These are phyloP conservation scores for Alternaria triticimaculans DNA, from an alignment of 2,329 filamentous ascomycete species.

Conservation along the genomic window DNA sequence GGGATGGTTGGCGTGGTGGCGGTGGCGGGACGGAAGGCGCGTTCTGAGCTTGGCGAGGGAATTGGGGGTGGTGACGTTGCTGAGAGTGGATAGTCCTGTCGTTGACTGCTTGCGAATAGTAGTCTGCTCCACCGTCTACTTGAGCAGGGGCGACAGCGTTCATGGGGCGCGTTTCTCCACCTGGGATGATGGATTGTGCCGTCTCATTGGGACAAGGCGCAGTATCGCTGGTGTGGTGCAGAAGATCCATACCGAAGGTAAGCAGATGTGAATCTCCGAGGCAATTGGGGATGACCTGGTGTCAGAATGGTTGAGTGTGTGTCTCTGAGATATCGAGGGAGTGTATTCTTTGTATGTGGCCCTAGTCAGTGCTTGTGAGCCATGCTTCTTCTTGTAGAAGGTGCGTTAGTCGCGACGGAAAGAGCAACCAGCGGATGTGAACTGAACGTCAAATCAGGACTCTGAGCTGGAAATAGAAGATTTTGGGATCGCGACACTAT, in stretches of 20 bases:
- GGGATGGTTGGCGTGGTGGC: background rate
- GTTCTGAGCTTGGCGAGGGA: background rate
- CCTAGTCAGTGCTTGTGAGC: background rate
- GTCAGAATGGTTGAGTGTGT: background rate
- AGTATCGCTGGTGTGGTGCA: background rate
- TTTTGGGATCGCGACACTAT: background rate
- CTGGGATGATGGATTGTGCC: background rate
- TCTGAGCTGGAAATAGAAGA: background rate
- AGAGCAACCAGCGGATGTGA: background rate
- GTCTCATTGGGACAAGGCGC: background rate
- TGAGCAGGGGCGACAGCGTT: constrained; percentile 1
- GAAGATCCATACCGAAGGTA: background rate
- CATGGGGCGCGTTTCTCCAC: background rate
- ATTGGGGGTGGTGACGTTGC: background rate
- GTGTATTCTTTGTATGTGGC: background rate
- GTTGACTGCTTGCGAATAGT: background rate
- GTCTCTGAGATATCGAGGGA: background rate
- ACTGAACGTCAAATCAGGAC: background rate
- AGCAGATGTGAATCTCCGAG: background rate
- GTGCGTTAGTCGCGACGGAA: background rate
- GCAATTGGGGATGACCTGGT: background rate
- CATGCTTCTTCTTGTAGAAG: background rate
- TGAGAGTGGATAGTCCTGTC: background rate
- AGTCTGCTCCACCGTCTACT: constrained; percentile 15
- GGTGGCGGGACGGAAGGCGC: background rate